Base-by-base conservation (phyloP, 345 rosid species). In the Camelina sativa region DNA sequence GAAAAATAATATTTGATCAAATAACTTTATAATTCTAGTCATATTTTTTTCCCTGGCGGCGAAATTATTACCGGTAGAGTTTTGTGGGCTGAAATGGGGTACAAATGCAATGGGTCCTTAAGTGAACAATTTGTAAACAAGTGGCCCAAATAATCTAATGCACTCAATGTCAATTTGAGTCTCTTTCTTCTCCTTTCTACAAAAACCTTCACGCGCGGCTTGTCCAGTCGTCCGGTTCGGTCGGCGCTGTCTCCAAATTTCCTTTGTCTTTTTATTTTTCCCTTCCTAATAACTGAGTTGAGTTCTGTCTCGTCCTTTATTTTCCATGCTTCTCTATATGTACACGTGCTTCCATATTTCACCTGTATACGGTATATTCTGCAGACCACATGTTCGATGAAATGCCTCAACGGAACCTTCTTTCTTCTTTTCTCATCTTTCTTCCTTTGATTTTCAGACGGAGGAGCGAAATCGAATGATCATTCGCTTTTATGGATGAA, bases 371-470 rank as follows among this genome's bases (percentile, higher is more conserved):
- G 66, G 71, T 75, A 61, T 53, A 25, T 25, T 62, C 6, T 1
- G 80, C 66, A 1, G 71, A 69, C 80, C 44, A 76, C 71, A 10
- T 63, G 80, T 70, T 76, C 13, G 80, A 70, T 47, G 53, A 69
- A 55, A 76, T 63, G 46, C 71, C 53, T 70, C 66, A 55, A 23
- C 1, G 56, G 55, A 69, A 22, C 50, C 22, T 20, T 30, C 7
- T 19, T 8, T 44, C 1, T 12, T 22, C 37, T 28, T 4, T 8
- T 22, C 37, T 37, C 17, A 58, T 37, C 13, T 59, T 51, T 67
- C 23, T 43, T 32, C 37, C 54, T 58, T 75, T 58, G 62, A 40
- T 15, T 37, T 56, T 57, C 65, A 66, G 66, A 65, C 41, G 22
- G 59, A 56, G 78, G 65, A 65, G 40, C 58, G 0, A 68, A 67